Conservation (phyloP, 2,329 filamentous ascomycete genomes). For the Penicillium frequentans region DNA sequence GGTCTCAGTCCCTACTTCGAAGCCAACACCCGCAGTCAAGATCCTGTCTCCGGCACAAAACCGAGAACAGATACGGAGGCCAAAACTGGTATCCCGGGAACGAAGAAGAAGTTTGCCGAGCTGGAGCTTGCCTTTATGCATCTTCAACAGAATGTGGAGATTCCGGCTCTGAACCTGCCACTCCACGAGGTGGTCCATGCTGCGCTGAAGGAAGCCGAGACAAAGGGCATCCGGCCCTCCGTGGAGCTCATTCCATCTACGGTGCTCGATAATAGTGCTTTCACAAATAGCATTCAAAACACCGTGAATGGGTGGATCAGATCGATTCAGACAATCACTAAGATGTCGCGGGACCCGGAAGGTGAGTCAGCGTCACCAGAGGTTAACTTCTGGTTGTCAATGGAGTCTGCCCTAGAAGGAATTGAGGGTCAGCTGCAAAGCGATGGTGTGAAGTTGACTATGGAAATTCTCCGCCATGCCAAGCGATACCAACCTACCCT, state of each 20-base stretch:
- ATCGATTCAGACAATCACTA: slow-evolving; percentile 94
- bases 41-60: slow-evolving; percentile 64
- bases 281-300: slow-evolving; percentile 90
- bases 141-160: slow-evolving; percentile 96
- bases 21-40: slow-evolving; percentile 84
- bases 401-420: slow-evolving; percentile 89
- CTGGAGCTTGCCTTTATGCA: slow-evolving; percentile 87
- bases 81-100: slow-evolving; percentile 93
- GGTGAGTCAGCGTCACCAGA: slow-evolving; percentile 86
- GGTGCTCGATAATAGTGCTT: slow-evolving; percentile 83
- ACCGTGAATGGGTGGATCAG: slow-evolving; percentile 98
- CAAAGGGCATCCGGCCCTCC: slow-evolving; percentile 66
- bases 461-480: slow-evolving; percentile 93
- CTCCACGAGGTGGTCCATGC: slow-evolving; percentile 86
- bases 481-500: slow-evolving; percentile 98
- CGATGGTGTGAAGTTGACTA: slow-evolving; percentile 83
- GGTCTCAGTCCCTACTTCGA: slow-evolving; percentile 96
- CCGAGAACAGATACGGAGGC: slow-evolving; percentile 81
- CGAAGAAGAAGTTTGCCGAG: slow-evolving; percentile 95
- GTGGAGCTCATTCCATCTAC: slow-evolving; percentile 74
- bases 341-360: slow-evolving; percentile 81
- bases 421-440: slow-evolving; percentile 87
- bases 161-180: slow-evolving; percentile 83
- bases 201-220: slow-evolving; percentile 75
- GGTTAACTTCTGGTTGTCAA: slow-evolving; percentile 98